Base-by-base conservation (phyloP, 352 stramenopile genomes). In the Phytopythium delawarense region DNA sequence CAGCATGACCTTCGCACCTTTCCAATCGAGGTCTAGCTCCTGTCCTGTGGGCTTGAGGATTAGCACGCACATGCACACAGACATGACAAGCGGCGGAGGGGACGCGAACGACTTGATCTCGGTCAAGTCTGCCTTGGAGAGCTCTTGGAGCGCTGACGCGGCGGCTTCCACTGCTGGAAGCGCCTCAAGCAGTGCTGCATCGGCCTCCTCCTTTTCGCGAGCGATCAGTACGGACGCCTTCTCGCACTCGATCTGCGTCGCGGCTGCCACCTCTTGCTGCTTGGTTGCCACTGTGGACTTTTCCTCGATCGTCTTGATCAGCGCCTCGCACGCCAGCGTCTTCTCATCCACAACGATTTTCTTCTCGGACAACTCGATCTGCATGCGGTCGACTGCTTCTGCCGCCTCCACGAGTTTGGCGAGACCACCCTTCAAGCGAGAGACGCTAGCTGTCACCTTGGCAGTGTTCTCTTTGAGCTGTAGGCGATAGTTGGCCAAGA, bases 101-200 rank as follows among this genome's bases (percentile, higher is more conserved):
- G 96, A 98, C 7, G 91, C 89, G 59, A 99, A 98, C 13, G 88
- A 95, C 63, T 98, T 98, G 62, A 99, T 87, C 68, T 99, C 96
- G 0, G 93, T 98, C 46, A 99, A 61, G 78, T 98, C 92, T 0
- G 97, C 79, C 62, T 98, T 98, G 21, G 96, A 95, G 13, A 99
- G 68, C 61, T 98, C 96, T 56, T 98, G 88, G 2, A 99, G 76
- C 7, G 96, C 96, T 5, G 81, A 72, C 0, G 90, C 92, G n/a
- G 96, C 96, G 0, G 92, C 94, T 71, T 98, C 94, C 0, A 99
- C 88, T 2, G 94, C 94, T 12, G 96, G 96, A 18, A 98, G 67
- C 1, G 96, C 96, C 70, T 98, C 94, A 15, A 97, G 72, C 4
- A 99, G 83, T 1, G 90, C 90, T 8, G 89, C 90, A 67, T 98